Evolutionary conservation across 192 early-diverging fungal species (phyloP).

Genomic region (Globomyces pollinis-pini): DNA sequence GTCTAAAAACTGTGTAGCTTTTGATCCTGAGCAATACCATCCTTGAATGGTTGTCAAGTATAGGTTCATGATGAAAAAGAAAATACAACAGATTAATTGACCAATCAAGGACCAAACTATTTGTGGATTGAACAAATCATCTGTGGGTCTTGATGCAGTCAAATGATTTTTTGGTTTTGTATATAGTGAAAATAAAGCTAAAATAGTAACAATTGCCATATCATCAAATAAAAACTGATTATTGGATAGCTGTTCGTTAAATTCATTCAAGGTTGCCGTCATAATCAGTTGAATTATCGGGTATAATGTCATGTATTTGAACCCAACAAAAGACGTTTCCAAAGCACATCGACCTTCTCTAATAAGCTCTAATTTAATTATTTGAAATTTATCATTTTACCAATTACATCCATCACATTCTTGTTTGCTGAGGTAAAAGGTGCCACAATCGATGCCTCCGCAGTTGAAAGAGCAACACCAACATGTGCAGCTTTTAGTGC

Average conservation of each 20-base stretch:
- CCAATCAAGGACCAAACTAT: constrained; percentile 33
- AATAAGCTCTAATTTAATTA: constrained; percentile 60
- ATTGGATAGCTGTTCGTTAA: constrained; percentile 32
- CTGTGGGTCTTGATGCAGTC: constrained; percentile 23
- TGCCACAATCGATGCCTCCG: constrained; percentile 82
- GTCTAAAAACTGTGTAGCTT: constrained; percentile 22
- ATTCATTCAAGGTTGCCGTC: constrained; percentile 30
- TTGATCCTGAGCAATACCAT: constrained; percentile 34
- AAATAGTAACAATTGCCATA: constrained; percentile 27
- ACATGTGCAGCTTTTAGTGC: constrained; percentile 80
- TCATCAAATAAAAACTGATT: constrained; percentile 51
- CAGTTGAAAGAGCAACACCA: constrained; percentile 70
- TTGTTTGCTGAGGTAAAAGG: constrained; percentile 66
- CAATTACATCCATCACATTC: constrained; percentile 41
- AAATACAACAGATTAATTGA: constrained; percentile 28
- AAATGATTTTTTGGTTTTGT: constrained; percentile 19
- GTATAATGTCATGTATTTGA: constrained; percentile 57
- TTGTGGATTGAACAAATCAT: constrained; percentile 29
- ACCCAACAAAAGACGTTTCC: constrained; percentile 67
- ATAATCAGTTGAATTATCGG: constrained; percentile 39
- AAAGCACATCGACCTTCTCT: constrained; percentile 69
- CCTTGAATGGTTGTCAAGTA: constrained; percentile 5
- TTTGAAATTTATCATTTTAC: too few species aligned
- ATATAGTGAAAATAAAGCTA: constrained; percentile 36
- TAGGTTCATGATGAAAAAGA: constrained; percentile 22